phyloP scores from a whole-genome alignment of 805 yeast genomes.

The Teunomyces atbi region DNA sequence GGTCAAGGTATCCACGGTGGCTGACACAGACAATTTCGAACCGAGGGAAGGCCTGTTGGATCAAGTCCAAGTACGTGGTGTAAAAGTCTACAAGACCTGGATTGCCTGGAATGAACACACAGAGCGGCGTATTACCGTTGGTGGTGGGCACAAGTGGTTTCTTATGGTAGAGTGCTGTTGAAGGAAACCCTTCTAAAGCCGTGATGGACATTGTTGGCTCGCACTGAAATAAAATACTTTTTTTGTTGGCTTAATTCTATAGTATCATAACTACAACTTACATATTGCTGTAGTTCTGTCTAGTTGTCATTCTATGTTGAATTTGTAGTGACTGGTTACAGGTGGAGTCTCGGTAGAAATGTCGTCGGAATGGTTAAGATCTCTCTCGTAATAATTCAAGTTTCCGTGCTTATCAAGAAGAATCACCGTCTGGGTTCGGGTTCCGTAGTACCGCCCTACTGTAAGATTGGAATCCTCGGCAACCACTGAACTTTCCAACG shows the following conservation, averaged over 20 bases:
- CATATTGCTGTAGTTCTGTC: neutral
- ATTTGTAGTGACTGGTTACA: conserved; percentile 5
- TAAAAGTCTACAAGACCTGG: conserved; percentile 74
- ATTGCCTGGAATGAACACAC: conserved; percentile 71
- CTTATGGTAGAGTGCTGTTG: conserved; percentile 17
- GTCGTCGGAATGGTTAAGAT: conserved; percentile 50
- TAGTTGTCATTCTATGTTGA: conserved; percentile 1
- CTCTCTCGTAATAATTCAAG: conserved; percentile 61
- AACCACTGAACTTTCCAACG: conserved; percentile 35
- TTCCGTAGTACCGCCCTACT: conserved; percentile 69
- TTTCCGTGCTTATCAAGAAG: conserved; percentile 51
- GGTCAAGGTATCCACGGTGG: conserved; percentile 53
- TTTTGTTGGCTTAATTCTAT: conserved; percentile 1
- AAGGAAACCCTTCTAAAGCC: conserved; percentile 10
- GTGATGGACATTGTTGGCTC: neutral
- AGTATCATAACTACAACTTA: neutral
- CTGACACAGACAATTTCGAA: conserved; percentile 60
- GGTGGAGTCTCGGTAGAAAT: neutral
- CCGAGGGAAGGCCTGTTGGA: conserved; percentile 42
- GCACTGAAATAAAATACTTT: too few relatives aligned
- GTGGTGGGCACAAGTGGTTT: conserved; percentile 3
- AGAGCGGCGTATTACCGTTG: conserved; percentile 20
- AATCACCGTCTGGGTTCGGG: conserved; percentile 82
- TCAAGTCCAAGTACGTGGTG: conserved; percentile 46
- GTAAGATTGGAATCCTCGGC: conserved; percentile 8